A percentile compares a stretch with the other conserved stretches of the same genome.
phyloP scores from a whole-genome alignment of 306 rosid species.

The Myrica gale region DNA sequence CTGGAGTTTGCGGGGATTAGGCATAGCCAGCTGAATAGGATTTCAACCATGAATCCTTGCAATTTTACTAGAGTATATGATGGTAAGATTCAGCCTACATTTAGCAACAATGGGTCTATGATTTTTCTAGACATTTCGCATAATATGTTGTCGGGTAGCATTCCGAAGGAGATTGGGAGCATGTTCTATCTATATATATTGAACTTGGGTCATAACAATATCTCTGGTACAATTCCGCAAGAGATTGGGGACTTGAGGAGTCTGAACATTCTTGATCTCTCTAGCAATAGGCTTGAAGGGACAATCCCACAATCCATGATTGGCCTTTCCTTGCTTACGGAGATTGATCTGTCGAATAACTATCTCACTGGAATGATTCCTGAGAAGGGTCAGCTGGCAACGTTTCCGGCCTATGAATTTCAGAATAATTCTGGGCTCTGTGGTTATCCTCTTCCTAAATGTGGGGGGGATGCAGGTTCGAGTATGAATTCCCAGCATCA shows the following conservation, averaged over 20 bases:
- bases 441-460: slow-evolving; percentile 69
- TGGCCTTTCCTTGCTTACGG: slow-evolving; percentile 60
- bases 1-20: slow-evolving; percentile 87
- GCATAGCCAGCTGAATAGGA: slow-evolving; percentile 45
- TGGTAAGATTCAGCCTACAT: slow-evolving; percentile 70
- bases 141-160: slow-evolving; percentile 64
- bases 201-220: slow-evolving; percentile 73
- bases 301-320: slow-evolving; percentile 60
- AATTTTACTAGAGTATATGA: slow-evolving; percentile 90
- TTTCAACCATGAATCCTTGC: slow-evolving; percentile 81
- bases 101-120: slow-evolving; percentile 76
- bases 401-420: slow-evolving; percentile 56
- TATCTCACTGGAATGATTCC: slow-evolving; percentile 62
- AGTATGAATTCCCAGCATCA: slow-evolving; percentile 35
- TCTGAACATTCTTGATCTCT: slow-evolving; percentile 88
- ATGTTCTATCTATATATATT: slow-evolving; percentile 60
- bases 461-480: slow-evolving; percentile 31
- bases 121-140: slow-evolving; percentile 82
- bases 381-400: slow-evolving; percentile 67
- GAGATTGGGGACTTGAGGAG: slow-evolving; percentile 61
- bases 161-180: slow-evolving; percentile 76
- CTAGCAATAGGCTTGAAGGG: slow-evolving; percentile 64
- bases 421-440: slow-evolving; percentile 81
- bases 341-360: slow-evolving; percentile 78
- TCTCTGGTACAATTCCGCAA: slow-evolving; percentile 72